Percentiles rank a stretch among this genome's conserved stretches.
phyloP scores from a whole-genome alignment of 2,329 filamentous ascomycete genomes.

The Hirsutella rhossiliensis region DNA sequence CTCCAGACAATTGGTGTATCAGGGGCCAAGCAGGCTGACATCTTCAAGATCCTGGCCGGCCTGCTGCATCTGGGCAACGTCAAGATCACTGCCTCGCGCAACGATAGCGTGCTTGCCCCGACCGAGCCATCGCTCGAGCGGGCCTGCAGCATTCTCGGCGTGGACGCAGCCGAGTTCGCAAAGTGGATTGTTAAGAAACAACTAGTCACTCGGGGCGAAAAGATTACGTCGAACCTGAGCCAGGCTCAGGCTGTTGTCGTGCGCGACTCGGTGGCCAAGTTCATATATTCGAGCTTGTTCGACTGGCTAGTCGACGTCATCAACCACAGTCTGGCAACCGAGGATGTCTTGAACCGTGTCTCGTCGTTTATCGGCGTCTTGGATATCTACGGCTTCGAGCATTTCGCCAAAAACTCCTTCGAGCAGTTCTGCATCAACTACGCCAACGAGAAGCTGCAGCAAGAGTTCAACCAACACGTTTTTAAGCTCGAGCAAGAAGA shows the following conservation, averaged over 20 bases:
- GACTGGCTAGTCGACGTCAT: constrained; percentile 99
- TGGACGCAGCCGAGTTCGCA: constrained; percentile 74
- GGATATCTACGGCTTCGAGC: constrained; percentile 98
- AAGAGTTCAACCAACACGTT: constrained; percentile 98
- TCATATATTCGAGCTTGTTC: constrained; percentile 95
- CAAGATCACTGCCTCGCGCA: constrained; percentile 84
- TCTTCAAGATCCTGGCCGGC: constrained; percentile 84
- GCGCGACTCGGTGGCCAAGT: constrained; percentile 94
- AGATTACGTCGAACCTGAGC: constrained; percentile 91
- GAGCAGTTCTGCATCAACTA: constrained; percentile 99
- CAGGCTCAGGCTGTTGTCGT: constrained; percentile 91
- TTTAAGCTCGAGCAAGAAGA: constrained; percentile 99
- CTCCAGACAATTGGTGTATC: constrained; percentile 79
- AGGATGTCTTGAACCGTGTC: constrained; percentile 72
- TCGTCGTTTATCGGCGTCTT: constrained; percentile 92
- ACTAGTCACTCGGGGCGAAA: constrained; percentile 88
- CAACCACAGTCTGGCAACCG: constrained; percentile 79
- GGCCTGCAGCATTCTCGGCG: constrained; percentile 77
- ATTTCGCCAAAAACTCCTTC: constrained; percentile 99
- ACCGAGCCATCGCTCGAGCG: constrained; percentile 72
- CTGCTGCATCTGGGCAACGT: constrained; percentile 91
- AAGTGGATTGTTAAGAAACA: constrained; percentile 99
- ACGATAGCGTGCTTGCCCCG: constrained; percentile 71
- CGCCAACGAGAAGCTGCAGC: constrained; percentile 96
- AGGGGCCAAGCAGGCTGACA: constrained; percentile 61